Conservation (phyloP, 2,329 filamentous ascomycete genomes). For the Exophiala sideris region DNA sequence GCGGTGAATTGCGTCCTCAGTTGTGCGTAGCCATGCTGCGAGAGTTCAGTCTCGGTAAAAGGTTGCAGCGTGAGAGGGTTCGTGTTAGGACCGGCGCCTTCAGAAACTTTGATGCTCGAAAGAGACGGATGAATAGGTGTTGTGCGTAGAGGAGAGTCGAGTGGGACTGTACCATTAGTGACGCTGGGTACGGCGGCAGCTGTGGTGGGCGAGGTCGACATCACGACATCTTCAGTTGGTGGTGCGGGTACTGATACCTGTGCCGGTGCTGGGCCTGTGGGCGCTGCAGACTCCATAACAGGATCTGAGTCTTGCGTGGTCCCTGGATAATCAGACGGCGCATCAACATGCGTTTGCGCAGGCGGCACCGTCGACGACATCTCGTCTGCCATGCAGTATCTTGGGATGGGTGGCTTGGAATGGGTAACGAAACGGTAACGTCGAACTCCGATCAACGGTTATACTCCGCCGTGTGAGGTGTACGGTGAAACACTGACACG, state of each 20-base stretch:
- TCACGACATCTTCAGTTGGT: not conserved
- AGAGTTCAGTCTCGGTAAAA: conserved; percentile 24
- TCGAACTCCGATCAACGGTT: not conserved
- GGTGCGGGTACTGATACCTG: not conserved
- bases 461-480: not conserved
- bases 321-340: too few species aligned
- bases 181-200: not conserved
- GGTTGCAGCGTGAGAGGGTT: conserved; percentile 25
- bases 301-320: too few species aligned
- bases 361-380: not conserved
- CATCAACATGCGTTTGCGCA: too few species aligned
- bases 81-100: conserved; percentile 5
- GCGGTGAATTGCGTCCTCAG: conserved; percentile 18
- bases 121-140: conserved; percentile 25
- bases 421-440: not conserved
- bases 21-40: conserved; percentile 21
- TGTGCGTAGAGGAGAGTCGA: conserved; percentile 22
- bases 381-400: conserved; percentile 8
- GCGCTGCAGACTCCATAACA: not conserved
- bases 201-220: conserved; percentile 7
- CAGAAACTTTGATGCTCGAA: conserved; percentile 17
- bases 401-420: too few species aligned
- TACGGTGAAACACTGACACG: not conserved
- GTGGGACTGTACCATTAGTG: conserved; percentile 12
- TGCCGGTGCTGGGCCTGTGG: not conserved